These are phyloP conservation scores for Lavandula angustifolia DNA, from an alignment of 257 asterid species.

Conservation along the genomic window DNA sequence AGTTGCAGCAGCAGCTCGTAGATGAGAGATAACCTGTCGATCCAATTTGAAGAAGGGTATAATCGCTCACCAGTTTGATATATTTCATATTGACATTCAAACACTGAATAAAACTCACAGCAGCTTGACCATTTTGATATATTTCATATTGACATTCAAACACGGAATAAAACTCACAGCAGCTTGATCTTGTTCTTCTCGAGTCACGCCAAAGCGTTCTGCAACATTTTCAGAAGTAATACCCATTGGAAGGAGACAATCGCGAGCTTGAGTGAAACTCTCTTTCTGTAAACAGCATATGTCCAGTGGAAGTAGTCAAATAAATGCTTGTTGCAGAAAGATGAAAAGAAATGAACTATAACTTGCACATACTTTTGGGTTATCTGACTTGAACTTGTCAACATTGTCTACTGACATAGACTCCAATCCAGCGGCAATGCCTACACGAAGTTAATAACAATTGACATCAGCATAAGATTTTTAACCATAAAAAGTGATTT, in stretches of 20 bases:
- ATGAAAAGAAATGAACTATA: constrained; percentile 3
- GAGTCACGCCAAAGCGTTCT: constrained; percentile 73
- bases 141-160: background rate
- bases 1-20: constrained; percentile 82
- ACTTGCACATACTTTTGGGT: constrained; percentile 58
- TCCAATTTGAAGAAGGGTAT: constrained; percentile 31
- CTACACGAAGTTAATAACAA: constrained; percentile 37
- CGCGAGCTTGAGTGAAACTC: constrained; percentile 66
- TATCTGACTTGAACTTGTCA: constrained; percentile 31
- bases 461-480: background rate
- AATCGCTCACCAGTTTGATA: background rate
- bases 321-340: background rate
- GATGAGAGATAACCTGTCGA: constrained; percentile 75
- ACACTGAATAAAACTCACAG: constrained; percentile 18
- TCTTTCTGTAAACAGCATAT: constrained; percentile 47
- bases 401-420: constrained; percentile 69
- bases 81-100: background rate
- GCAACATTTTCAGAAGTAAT: constrained; percentile 92
- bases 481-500: background rate
- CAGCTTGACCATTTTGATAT: background rate
- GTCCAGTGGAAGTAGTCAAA: constrained; percentile 23
- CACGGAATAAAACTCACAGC: constrained; percentile 55
- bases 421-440: constrained; percentile 94
- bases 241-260: constrained; percentile 96
- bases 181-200: constrained; percentile 92